A percentile compares a stretch with the other conserved stretches of the same genome.
Evolutionary conservation across 352 stramenopile genomes (phyloP).

Genomic region (Pythium utonaiense): DNA sequence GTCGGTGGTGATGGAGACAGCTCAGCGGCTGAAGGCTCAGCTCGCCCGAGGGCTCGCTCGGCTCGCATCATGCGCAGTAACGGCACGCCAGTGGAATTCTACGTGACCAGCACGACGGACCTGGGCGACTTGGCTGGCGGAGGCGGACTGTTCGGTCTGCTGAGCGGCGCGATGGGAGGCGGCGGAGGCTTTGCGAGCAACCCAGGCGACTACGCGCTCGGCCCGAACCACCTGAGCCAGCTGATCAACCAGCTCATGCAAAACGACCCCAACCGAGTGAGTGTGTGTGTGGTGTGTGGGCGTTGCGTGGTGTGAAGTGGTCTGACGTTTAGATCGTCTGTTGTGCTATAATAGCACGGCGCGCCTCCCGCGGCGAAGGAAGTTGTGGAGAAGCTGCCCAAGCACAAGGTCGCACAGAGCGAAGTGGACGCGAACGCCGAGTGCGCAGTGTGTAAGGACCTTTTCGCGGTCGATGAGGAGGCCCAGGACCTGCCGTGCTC

Average conservation of each 20-base stretch:
- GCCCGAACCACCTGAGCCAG: conserved; percentile 59
- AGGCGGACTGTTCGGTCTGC: conserved; percentile 32
- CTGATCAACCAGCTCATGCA: conserved; percentile 90
- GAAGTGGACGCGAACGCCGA: conserved; percentile 77
- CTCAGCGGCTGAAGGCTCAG: not conserved
- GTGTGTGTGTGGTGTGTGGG: not conserved
- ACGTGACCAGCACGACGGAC: conserved; percentile 55
- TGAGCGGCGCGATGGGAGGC: conserved; percentile 53
- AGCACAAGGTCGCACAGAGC: conserved; percentile 64
- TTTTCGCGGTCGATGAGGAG: conserved; percentile 76
- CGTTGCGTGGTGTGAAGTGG: not conserved
- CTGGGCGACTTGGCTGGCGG: conserved; percentile 25
- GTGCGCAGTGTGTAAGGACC: conserved; percentile 86
- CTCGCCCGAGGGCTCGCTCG: conserved; percentile 16
- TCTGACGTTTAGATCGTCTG: not conserved
- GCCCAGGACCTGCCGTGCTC: conserved; percentile 68
- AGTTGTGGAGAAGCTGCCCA: conserved; percentile 69
- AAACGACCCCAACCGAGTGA: conserved; percentile 82
- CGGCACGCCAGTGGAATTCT: conserved; percentile 74
- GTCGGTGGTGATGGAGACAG: conserved; percentile 2
- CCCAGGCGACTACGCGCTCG: conserved; percentile 80
- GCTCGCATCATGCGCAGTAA: conserved; percentile 60
- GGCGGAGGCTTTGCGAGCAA: conserved; percentile 50
- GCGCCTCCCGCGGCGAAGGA: conserved; percentile 73
- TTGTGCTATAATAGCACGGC: conserved; percentile 50